Evolutionary conservation across 352 stramenopile species (phyloP).

Genomic region (Saprolegnia diclina): DNA sequence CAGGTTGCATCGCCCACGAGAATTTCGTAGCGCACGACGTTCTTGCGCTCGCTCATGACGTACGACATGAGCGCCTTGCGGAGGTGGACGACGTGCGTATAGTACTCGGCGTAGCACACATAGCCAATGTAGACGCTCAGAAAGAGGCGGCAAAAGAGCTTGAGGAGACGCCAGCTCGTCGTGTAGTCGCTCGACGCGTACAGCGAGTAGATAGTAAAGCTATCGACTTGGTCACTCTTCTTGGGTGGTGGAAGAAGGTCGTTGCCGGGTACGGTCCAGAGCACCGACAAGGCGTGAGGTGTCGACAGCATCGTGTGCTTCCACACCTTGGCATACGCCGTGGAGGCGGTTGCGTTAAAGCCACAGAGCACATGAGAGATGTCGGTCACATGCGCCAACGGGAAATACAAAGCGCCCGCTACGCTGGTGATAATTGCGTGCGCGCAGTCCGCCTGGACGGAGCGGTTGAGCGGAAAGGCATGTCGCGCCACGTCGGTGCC

Average conservation of each 20-base stretch:
- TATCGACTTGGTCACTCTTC: too few species aligned
- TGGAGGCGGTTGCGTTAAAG: not conserved
- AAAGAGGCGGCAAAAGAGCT: constrained; percentile 1
- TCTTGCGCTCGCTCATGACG: not conserved
- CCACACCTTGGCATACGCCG: not conserved
- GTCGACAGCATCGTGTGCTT: not conserved
- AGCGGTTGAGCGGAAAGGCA: not conserved
- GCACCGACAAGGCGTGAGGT: not conserved
- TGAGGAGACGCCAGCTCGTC: not conserved
- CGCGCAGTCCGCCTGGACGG: not conserved
- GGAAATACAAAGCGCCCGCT: constrained; percentile 5
- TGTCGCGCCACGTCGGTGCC: not conserved
- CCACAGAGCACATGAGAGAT: not conserved
- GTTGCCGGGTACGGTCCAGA: not conserved
- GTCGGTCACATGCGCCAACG: not conserved
- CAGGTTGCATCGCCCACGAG: constrained; percentile 4
- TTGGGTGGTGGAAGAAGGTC: not conserved
- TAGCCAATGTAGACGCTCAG: not conserved
- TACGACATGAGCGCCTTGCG: not conserved
- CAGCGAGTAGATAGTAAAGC: not conserved
- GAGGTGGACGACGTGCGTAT: not conserved
- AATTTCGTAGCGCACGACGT: constrained; percentile 10
- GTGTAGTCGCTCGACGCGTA: not conserved
- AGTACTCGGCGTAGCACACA: not conserved
- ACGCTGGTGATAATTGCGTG: not conserved